Base-by-base conservation (phyloP, 1,139 yeast genomes). In the Sugiyamaella japonica region DNA sequence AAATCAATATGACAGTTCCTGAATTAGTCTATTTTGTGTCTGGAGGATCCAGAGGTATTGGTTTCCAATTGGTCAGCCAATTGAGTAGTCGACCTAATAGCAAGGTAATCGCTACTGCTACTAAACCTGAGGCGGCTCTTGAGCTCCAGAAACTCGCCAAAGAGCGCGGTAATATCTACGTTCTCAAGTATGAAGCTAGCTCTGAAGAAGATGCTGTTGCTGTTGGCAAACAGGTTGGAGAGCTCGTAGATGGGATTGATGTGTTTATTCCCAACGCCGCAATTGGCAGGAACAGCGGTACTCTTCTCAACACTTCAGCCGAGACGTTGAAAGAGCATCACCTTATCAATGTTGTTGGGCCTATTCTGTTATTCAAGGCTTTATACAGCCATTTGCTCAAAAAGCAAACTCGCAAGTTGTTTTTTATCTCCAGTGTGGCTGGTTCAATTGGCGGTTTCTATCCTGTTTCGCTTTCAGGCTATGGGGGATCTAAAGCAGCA, bases 401-500 rank as follows among this genome's bases (percentile, higher is more conserved):
- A 48, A 57, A 59, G 29, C 37, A 56, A 10, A 60, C 66, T 7
- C 58, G 62, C 34, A 59, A 63, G 29, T 49, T 64, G 7, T 50
- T 66, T 31, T 65, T 64, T 40, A 55, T 64, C n/a, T 66, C 73
- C 7, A 58, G 65, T 13, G 13, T 47, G 9, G 66, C 62, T 1
- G 73, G 70, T 1, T 66, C 72, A 1, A 61, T 68, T 9, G 55
- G 57, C n/a, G 56, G 44, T 4, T 57, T 45, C 34, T 7, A 57
- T 5, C 63, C 63, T 9, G 9, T 59, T 7, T 38, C 64, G 2
- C 20, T 55, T 15, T 50, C 66, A 29, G 71, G 70, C 5, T 73
- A 73, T 56, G 76, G 76, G 10, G 61, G 62, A 29, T 70, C 75
- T 20, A 73, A 73, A 54, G 74, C 75, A n/a, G 73, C 73, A 0